Conservation (phyloP, 179 eudicot species). For the Amaranthus tricolor region DNA sequence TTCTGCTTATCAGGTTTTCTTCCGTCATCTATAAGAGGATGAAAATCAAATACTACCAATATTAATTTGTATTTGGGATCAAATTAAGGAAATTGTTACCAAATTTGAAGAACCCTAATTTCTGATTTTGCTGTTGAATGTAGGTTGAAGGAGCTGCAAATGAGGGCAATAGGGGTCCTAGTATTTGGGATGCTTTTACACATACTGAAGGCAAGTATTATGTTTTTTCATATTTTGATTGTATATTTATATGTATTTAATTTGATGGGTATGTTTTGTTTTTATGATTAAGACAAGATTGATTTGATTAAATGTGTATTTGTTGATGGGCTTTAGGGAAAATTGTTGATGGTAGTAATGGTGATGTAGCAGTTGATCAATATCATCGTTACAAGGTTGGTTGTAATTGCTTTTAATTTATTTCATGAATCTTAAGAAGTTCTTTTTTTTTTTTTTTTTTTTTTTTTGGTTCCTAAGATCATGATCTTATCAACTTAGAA, state of each 20-base stretch:
- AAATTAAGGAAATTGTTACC: background rate
- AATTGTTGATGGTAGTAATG: conserved; percentile 66
- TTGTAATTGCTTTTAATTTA: background rate
- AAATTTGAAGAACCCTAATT: conserved; percentile 1
- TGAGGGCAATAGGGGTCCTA: conserved; percentile 74
- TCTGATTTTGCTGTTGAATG: conserved; percentile 11
- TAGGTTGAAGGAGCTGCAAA: conserved; percentile 82
- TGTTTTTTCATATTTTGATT: background rate
- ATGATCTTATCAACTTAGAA: no score
- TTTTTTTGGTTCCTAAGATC: background rate
- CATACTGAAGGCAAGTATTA: conserved; percentile 43
- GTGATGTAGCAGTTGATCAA: conserved; percentile 78
- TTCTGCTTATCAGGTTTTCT: conserved; percentile 60
- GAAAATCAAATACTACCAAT: no score
- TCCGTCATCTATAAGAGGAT: background rate
- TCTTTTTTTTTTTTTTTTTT: no score
- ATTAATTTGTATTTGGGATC: background rate
- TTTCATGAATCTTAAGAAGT: background rate
- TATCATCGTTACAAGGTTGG: conserved; percentile 81
- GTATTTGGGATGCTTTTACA: conserved; percentile 77
- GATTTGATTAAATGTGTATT: background rate
- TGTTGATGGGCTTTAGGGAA: conserved; percentile 42
- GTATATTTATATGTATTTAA: background rate
- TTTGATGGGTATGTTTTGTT: background rate
- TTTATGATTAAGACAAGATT: background rate